Evolutionary conservation across 2,329 filamentous ascomycete species (phyloP).

Genomic region (Xylaria multiplex): DNA sequence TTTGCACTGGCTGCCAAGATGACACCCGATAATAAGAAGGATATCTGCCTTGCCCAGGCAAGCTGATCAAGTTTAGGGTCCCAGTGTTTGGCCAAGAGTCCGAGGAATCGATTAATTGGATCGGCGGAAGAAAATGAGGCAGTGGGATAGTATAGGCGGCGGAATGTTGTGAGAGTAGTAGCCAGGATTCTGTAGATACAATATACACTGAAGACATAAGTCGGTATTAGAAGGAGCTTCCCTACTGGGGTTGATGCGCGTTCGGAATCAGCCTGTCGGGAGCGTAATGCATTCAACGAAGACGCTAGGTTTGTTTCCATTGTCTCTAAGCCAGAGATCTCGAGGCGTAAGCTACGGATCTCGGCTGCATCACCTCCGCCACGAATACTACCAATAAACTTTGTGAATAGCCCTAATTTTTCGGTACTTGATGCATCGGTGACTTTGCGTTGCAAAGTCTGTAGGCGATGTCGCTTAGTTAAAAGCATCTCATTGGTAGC

Average conservation of each 20-base stretch:
- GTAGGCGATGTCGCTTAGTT: conserved; percentile 77
- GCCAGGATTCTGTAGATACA: conserved; percentile 85
- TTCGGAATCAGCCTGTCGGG: conserved; percentile 70
- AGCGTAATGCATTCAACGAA: conserved; percentile 71
- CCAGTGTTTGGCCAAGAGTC: conserved; percentile 83
- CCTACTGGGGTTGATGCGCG: conserved; percentile 75
- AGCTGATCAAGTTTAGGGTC: conserved; percentile 83
- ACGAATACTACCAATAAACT: conserved; percentile 76
- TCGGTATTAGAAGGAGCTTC: conserved; percentile 68
- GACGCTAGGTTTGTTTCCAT: conserved; percentile 79
- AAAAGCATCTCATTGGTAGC: conserved; percentile 82
- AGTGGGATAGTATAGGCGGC: conserved; percentile 62
- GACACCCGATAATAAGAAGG: conserved; percentile 82
- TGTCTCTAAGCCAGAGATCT: conserved; percentile 81
- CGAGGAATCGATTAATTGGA: conserved; percentile 84
- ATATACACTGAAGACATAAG: conserved; percentile 80
- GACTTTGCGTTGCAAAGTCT: conserved; percentile 73
- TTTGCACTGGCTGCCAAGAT: conserved; percentile 85
- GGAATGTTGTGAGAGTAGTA: conserved; percentile 73
- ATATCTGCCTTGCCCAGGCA: conserved; percentile 86
- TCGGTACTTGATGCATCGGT: conserved; percentile 53
- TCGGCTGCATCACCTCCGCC: conserved; percentile 70
- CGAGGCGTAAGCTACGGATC: conserved; percentile 72
- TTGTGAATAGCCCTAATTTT: conserved; percentile 73
- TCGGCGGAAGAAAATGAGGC: conserved; percentile 75